Percentiles rank a stretch among this genome's conserved stretches.
These are phyloP conservation scores for Rosa persica DNA, from an alignment of 306 rosid species.

Conservation along the genomic window DNA sequence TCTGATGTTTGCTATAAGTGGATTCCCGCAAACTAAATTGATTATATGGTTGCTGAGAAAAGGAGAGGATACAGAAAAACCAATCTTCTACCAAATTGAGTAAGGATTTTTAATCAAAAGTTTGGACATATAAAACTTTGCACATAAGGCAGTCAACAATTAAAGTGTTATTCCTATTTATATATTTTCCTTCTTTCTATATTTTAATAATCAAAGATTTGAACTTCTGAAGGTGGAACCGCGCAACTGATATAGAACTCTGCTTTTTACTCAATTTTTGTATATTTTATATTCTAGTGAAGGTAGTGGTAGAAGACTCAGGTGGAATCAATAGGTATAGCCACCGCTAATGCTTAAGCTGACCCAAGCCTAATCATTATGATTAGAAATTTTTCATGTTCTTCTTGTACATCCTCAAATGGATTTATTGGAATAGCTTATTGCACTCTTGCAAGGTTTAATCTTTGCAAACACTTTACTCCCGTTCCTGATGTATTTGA, in stretches of 20 bases:
- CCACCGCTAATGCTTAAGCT: neutral
- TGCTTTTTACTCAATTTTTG: too few species aligned
- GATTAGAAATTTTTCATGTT: neutral
- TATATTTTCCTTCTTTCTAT: neutral
- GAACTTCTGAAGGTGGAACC: neutral
- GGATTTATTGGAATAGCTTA: neutral
- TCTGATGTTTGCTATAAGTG: conserved; percentile 7
- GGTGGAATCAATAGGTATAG: neutral
- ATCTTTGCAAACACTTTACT: neutral
- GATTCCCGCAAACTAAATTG: conserved; percentile 3
- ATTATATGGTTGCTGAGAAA: neutral
- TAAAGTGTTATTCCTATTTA: neutral
- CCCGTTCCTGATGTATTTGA: neutral
- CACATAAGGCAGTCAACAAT: neutral
- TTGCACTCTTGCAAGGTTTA: neutral
- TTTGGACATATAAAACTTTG: neutral
- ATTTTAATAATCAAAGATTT: neutral
- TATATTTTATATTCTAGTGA: neutral
- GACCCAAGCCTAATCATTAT: neutral
- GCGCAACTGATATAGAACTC: neutral
- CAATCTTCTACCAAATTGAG: too few species aligned
- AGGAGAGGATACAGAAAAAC: neutral
- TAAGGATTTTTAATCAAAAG: neutral
- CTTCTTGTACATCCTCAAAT: neutral
- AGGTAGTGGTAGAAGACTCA: neutral